Conservation (phyloP, 2,329 filamentous ascomycete species). For the Curvularia sp. region DNA sequence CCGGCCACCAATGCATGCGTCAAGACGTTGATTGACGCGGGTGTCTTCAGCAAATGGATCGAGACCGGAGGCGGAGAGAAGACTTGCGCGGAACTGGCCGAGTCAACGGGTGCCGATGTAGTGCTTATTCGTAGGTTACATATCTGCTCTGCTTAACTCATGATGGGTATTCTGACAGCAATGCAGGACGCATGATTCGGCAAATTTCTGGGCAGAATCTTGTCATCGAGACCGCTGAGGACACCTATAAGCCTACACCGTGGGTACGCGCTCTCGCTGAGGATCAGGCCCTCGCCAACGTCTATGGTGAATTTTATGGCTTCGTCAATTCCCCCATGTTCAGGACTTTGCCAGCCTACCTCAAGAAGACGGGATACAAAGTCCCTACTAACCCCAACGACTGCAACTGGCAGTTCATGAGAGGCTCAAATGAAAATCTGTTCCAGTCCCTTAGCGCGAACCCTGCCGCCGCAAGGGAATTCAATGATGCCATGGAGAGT, state of each 20-base stretch:
- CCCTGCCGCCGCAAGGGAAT: conserved; percentile 11
- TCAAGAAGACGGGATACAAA: conserved; percentile 12
- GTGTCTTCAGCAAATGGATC: conserved; percentile 14
- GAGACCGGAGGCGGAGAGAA: conserved; percentile 9
- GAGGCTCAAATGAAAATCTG: conserved; percentile 9
- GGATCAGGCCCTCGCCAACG: conserved; percentile 13
- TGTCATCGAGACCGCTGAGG: conserved; percentile 5
- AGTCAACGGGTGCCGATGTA: neutral
- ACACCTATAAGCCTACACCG: conserved; percentile 12
- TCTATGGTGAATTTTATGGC: conserved; percentile 12
- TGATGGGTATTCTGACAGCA: neutral
- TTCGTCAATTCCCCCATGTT: conserved; percentile 15
- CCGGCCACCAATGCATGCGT: conserved; percentile 14
- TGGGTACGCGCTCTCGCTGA: conserved; percentile 11
- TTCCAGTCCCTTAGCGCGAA: conserved; percentile 13
- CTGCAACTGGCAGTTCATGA: conserved; percentile 14
- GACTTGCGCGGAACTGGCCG: conserved; percentile 8
- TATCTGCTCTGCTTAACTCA: neutral
- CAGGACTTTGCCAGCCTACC: conserved; percentile 12
- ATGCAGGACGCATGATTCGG: neutral
- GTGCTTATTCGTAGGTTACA: neutral
- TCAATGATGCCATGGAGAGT: conserved; percentile 12
- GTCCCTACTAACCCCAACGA: conserved; percentile 12
- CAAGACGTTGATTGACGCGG: conserved; percentile 13
- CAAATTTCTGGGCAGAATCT: conserved; percentile 1